A percentile compares a stretch with the other conserved stretches of the same genome.
Evolutionary conservation across 129 eudicot species (phyloP).

Genomic region (Scalesia atractyloides): DNA sequence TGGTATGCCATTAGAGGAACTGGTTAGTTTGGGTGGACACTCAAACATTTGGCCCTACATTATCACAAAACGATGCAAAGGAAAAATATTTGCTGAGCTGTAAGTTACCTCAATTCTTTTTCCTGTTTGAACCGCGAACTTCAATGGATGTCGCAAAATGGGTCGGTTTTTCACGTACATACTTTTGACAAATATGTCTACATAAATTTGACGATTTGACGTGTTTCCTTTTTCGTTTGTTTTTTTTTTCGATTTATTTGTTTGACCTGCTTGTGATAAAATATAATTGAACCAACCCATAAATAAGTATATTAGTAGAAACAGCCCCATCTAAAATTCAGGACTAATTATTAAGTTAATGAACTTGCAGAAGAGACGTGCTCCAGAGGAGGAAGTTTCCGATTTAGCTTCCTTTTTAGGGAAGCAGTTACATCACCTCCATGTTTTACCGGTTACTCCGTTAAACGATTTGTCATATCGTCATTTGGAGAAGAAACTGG

Average conservation of each 20-base stretch:
- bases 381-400: conserved; percentile 57
- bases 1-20: conserved; percentile 43
- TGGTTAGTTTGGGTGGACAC: conserved; percentile 41
- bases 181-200: not conserved
- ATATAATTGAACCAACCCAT: not conserved
- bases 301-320: not conserved
- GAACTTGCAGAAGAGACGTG: conserved; percentile 65
- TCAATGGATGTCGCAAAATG: not conserved
- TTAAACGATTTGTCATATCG: conserved; percentile 27
- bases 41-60: conserved; percentile 73
- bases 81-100: conserved; percentile 82
- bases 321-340: not conserved
- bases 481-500: conserved; percentile 31
- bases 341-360: not conserved
- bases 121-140: conserved; percentile 7
- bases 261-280: not conserved
- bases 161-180: not conserved
- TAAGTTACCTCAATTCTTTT: conserved; percentile 41
- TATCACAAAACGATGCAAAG: conserved; percentile 79
- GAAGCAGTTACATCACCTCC: conserved; percentile 81
- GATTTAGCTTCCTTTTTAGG: conserved; percentile 88
- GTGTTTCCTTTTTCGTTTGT: not conserved
- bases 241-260: not conserved
- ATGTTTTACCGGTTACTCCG: conserved; percentile 63
- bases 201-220: conserved; percentile 5